Percentiles rank a stretch among this genome's conserved stretches.
Conservation (phyloP, 441 rosid species). For the Pelargonium fulgidum region DNA sequence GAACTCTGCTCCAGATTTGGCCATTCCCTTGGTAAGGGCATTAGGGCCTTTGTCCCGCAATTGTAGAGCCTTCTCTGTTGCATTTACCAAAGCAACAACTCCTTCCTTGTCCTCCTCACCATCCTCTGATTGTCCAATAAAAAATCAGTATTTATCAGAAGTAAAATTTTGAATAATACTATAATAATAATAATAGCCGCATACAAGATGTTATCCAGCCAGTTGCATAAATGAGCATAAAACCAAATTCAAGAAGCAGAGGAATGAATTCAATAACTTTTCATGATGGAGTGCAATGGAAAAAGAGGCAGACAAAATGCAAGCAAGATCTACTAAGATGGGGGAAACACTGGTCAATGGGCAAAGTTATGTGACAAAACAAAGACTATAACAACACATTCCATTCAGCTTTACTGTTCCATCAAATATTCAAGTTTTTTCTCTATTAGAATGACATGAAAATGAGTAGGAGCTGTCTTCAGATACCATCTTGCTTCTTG, state of each 20-base stretch:
- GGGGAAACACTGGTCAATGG: too few relatives aligned
- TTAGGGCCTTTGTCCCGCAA: slow-evolving; percentile 37
- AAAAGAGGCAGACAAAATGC: too few relatives aligned
- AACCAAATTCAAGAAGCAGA: too few relatives aligned
- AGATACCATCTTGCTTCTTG: background rate
- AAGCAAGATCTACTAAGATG: too few relatives aligned
- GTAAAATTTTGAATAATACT: background rate
- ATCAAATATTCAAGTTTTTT: background rate
- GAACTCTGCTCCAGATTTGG: slow-evolving; percentile 73
- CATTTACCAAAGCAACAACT: slow-evolving; percentile 52
- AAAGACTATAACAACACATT: too few relatives aligned
- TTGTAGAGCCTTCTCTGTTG: slow-evolving; percentile 57
- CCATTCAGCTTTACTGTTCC: background rate
- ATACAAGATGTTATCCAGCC: background rate
- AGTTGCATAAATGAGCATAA: background rate
- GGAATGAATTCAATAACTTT: too few relatives aligned
- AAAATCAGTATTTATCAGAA: slow-evolving; percentile 16
- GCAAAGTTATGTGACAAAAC: too few relatives aligned
- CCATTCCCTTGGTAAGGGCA: slow-evolving; percentile 38
- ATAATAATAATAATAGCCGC: background rate
- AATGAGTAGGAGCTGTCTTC: background rate
- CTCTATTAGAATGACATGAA: too few relatives aligned
- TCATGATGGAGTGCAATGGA: too few relatives aligned
- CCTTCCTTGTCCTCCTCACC: slow-evolving; percentile 36
- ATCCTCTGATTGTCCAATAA: slow-evolving; percentile 28